Base-by-base conservation (phyloP, 73 alveolate species). In the Paramecium pentaurelia region DNA sequence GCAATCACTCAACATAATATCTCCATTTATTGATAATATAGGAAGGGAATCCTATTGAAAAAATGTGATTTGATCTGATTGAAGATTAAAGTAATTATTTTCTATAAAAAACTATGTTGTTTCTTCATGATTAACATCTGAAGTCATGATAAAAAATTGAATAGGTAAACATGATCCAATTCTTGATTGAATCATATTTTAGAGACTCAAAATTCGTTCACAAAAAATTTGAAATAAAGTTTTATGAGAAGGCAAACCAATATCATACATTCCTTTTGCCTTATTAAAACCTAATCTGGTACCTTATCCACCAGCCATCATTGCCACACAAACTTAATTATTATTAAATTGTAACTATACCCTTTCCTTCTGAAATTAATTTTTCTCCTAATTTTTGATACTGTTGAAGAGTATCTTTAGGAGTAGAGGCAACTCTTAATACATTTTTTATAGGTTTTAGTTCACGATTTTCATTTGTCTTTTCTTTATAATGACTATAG, bases 221-320 rank as follows among this genome's bases (percentile, higher is more conserved):
- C 94, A 45, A 86, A 47, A 92, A 5, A 92, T 34, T 86, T 98
- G 94, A 93, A 97, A 97, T 85, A 98, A 86, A 8, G 98, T 27
- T 90, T 97, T 97, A 51, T 93, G 93, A 88, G 98, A 94, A 42
- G 99, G 98, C n/a, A 96, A 64, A 14, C 97, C 97, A 44, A 98
- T 95, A 83, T 95, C 95, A 94, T 94, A 98, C 95, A 92, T 97
- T 8, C 99, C 99, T 91, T 98, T 98, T 6, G 99, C 98, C 58
- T 93, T 95, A 58, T 95, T 89, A 83, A 93, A 95, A 4, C 99
- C 99, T 5, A 98, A 94, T 77, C 99, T 87, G 18, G 99, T 92
- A 4, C 99, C 99, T 93, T 92, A 84, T 37, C 99, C 99, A 0
- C 99, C 99, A 12, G 99, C 98, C 92, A 98, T 92, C 86, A 71